Base-by-base conservation (phyloP, 2,329 filamentous ascomycete genomes). In the Cryphonectria parasitica region DNA sequence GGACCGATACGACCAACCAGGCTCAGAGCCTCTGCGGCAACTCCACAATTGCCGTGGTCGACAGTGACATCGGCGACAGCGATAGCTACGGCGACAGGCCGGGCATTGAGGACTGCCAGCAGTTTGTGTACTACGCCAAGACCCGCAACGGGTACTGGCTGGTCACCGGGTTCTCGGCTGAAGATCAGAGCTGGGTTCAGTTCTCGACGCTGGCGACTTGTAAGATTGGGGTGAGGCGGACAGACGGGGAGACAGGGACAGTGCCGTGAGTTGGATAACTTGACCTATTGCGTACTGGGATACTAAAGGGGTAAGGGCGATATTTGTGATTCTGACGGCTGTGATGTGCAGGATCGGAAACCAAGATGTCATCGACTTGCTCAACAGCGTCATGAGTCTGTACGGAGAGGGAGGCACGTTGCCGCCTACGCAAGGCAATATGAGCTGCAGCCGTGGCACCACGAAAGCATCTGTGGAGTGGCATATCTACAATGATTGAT, bases 401-500 rank as follows among this genome's bases (percentile, higher is more conserved):
- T 66, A 45, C 58, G 63, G 39, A 15, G 58, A 52, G 3, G 63
- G 63, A 34, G 39, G 7, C 43, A 64, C 15, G 22, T 19, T 71
- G 36, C 67, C 67, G 10, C 36, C 70, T 4, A 52, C 61, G 3
- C 56, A 58, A 39, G 70, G 70, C n/a, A 69, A 58, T 7, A 69
- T 71, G 67, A 65, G 31, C 69, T 73, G 73, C 73, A 72, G 70
- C 61, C 72, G 70, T 22, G 28, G 67, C 54, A 63, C 71, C 15
- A 34, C 68, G 6, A 45, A 39, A 2, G 71, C 72, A 2, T 49
- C 67, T 3, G 61, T 71, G 3, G 67, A 71, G 63, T 71, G 70
- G 70, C 68, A 66, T 34, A 41, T 67, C 67, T 76, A 73, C 71
- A 75, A 74, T 73, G 67, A 74, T 73, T 75, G 68, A 72, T 61